These are phyloP conservation scores for Pyronema domesticum DNA, from an alignment of 495 filamentous ascomycete species.

Conservation along the genomic window DNA sequence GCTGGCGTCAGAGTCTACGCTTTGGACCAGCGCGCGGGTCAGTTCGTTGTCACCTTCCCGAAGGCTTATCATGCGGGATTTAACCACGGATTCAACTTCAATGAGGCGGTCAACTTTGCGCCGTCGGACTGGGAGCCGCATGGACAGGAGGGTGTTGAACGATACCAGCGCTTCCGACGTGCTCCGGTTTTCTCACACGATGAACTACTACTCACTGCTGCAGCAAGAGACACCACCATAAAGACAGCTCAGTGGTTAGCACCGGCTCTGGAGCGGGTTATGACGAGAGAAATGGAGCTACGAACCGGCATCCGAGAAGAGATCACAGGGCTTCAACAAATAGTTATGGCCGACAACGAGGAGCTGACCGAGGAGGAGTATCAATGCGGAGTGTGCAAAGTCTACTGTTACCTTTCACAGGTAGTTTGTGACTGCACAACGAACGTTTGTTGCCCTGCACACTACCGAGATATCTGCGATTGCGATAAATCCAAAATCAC, in stretches of 20 bases:
- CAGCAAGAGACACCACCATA: conserved; percentile 60
- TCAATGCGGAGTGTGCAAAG: conserved; percentile 81
- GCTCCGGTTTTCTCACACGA: conserved; percentile 97
- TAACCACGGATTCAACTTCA: conserved; percentile 97
- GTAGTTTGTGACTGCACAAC: conserved; percentile 46
- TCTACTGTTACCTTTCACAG: conserved; percentile 77
- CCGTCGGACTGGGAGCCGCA: conserved; percentile 93
- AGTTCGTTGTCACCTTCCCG: conserved; percentile 90
- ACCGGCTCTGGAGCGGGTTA: conserved; percentile 64
- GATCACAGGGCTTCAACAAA: conserved; percentile 36
- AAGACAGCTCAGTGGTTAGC: conserved; percentile 89
- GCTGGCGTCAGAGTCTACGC: conserved; percentile 87
- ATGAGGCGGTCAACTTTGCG: conserved; percentile 97
- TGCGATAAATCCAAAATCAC: conserved; percentile 19
- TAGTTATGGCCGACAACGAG: conserved; percentile 37
- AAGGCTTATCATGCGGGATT: conserved; percentile 86
- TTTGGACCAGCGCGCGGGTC: conserved; percentile 81
- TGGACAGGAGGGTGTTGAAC: conserved; percentile 69
- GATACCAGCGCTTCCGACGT: conserved; percentile 71
- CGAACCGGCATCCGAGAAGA: conserved; percentile 47
- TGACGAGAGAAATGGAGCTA: conserved; percentile 49
- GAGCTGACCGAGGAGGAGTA: conserved; percentile 80
- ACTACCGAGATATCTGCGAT: conserved; percentile 24
- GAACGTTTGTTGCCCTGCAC: conserved; percentile 22
- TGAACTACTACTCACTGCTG: conserved; percentile 77